A percentile compares a stretch with the other conserved stretches of the same genome.
Conservation (phyloP, 768 basidiomycete species). For the Mycena filopes region DNA sequence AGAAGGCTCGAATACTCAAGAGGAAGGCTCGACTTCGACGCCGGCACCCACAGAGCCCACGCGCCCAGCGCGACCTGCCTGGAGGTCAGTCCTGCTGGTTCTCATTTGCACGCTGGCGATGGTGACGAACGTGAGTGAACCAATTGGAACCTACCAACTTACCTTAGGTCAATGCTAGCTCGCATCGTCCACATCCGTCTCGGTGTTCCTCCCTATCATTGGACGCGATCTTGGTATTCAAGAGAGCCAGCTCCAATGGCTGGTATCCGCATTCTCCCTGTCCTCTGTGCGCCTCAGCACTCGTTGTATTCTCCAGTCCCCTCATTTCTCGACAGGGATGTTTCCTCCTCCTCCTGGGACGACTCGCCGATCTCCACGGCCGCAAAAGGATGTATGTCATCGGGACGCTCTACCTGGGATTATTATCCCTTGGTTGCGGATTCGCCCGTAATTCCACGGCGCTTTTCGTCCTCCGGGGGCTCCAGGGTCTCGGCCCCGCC, state of each 20-base stretch:
- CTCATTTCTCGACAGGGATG: constrained; percentile 57
- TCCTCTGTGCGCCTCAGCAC: constrained; percentile 51
- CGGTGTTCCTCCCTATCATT: constrained; percentile 48
- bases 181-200: constrained; percentile 43
- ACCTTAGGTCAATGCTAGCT: constrained; percentile 34
- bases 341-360: constrained; percentile 67
- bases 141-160: not conserved
- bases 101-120: constrained; percentile 45
- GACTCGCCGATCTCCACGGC: constrained; percentile 71
- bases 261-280: constrained; percentile 59
- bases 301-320: not conserved
- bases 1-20: too few species aligned
- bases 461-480: constrained; percentile 66
- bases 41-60: too few species aligned
- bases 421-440: constrained; percentile 61
- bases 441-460: constrained; percentile 60
- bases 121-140: constrained; percentile 46
- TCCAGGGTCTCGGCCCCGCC: constrained; percentile 71
- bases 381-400: constrained; percentile 63
- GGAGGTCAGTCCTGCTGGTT: not conserved
- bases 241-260: constrained; percentile 59
- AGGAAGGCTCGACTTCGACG: too few species aligned
- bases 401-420: constrained; percentile 56
- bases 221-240: constrained; percentile 49
- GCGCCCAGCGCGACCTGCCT: not conserved